Evolutionary conservation across 768 basidiomycete genomes (phyloP), one percentile per base, ranked within the genome.

Genomic region (Cyathus striatus): DNA sequence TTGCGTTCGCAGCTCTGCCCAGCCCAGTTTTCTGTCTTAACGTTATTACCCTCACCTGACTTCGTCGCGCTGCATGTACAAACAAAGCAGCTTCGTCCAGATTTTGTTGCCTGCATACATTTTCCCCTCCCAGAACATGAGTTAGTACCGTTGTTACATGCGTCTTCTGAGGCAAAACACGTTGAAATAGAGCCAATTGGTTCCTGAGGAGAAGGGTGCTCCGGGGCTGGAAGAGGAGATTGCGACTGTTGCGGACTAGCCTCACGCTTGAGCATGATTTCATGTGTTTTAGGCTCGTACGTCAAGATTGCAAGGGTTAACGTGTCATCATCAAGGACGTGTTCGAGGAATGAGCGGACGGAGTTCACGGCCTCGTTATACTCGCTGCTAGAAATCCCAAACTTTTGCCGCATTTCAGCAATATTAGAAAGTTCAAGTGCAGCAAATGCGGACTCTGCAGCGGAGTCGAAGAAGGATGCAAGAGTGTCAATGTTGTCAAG

Each of bases 1-100:
- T 79, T 81, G 49, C 81, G 75, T 68, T 90, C 80, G 50, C 90
- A 92, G 48, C 69, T 76, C 41, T 75, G 72, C 4, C 90, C 90
- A 1, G 75, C 88, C 89, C 90, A 92, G 23, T 60, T 63, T 48
- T 81, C 75, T 3, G 72, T 78, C 57, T 79, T 72, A 22, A 66
- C 58, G n/a, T 79, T 73, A 20, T 68, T 60, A 7, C 71, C 70
- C 43, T 73, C 64, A 37, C 72, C 73, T 7, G 78, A 82, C 21
- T 61, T 66, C 6, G 73, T 71, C 9, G 55, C 59, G 17, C 64
- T 63, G 48, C 80, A 83, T 34, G 65, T 61, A 55, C 79, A 83
- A 23, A 78, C 69, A 50, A 70, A 78, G 52, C 76, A 78, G 16
- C 69, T 72, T 13, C 68, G 61, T 10, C 83, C 86, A 3, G 78